Evolutionary conservation across 148 eudicot genomes (phyloP).

Genomic region (Camellia japonica): DNA sequence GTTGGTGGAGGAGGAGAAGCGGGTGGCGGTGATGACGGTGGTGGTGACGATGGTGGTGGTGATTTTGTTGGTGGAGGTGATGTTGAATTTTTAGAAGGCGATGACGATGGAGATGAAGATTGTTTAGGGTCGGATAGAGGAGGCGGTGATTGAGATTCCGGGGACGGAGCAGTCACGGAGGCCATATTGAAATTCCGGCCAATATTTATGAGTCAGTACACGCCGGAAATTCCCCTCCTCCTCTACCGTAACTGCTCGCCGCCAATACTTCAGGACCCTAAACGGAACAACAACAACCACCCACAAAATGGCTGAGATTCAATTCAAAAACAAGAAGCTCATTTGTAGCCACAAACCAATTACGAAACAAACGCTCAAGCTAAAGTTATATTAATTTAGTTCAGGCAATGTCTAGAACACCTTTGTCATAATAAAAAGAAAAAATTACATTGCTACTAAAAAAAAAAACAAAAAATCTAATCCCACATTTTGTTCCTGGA

Average conservation of each 20-base stretch:
- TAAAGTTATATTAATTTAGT: background rate
- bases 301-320: background rate
- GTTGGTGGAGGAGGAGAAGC: slow-evolving; percentile 12
- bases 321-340: background rate
- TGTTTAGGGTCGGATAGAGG: background rate
- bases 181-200: slow-evolving; percentile 28
- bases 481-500: background rate
- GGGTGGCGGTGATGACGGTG: slow-evolving; percentile 10
- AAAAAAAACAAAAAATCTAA: too few relatives aligned
- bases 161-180: slow-evolving; percentile 17
- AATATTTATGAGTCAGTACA: slow-evolving; percentile 1
- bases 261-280: background rate
- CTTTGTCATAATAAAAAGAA: background rate
- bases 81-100: background rate
- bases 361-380: background rate
- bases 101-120: slow-evolving; percentile 4
- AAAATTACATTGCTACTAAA: too few relatives aligned
- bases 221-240: slow-evolving; percentile 12
- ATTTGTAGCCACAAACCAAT: background rate
- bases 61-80: background rate
- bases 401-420: background rate
- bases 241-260: slow-evolving; percentile 15
- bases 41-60: background rate
- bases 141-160: slow-evolving; percentile 15
- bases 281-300: background rate